Evolutionary conservation across 2,329 filamentous ascomycete genomes (phyloP), one percentile per base, ranked within the genome.

Genomic region (Trichoderma asperellum): DNA sequence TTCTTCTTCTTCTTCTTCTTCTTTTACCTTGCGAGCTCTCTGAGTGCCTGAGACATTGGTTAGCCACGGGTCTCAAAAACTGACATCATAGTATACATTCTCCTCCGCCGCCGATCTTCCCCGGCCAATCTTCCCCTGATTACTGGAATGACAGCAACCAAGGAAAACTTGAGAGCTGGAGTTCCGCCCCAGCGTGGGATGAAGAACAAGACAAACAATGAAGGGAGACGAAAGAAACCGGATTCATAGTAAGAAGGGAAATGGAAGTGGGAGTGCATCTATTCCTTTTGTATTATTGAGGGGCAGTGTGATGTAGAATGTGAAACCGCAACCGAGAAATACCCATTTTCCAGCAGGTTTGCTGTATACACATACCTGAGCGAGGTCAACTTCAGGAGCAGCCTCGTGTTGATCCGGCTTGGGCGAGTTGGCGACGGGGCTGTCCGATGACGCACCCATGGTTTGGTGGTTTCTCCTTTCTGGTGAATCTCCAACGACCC

Each of bases 391-490:
- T 18, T 52, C 59, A 11, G 67, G 37, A 56, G 34, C 34, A 52
- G 37, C 60, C 21, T 52, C 59, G 35, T 43, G 34, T 24, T 59
- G 60, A 29, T 59, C 34, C 12, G 59, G 21, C 12, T 59, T 60
- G 16, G 37, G 21, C 21, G 68, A 60, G 24, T 43, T 34, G 21
- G 53, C 55, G 34, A 52, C 55, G 16, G 49, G 43, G 32, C 49
- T 53, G 5, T 65, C 60, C 1, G 68, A 59, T 60, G 68, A 40
- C 16, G 68, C 55, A 47, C 60, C 43, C 68, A 69, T 69, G 53
- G 29, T 43, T 43, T n/a, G 40, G 40, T 58, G n/a, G 27, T 68
- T 43, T 29, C 21, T 24, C 12, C 29, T 8, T 53, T 53, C 14
- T 12, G 18, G n/a, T 47, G 32, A n/a, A 6, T 55, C 21, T 55